Evolutionary conservation across 1,139 yeast genomes (phyloP).

Genomic region (Hyphopichia burtonii): DNA sequence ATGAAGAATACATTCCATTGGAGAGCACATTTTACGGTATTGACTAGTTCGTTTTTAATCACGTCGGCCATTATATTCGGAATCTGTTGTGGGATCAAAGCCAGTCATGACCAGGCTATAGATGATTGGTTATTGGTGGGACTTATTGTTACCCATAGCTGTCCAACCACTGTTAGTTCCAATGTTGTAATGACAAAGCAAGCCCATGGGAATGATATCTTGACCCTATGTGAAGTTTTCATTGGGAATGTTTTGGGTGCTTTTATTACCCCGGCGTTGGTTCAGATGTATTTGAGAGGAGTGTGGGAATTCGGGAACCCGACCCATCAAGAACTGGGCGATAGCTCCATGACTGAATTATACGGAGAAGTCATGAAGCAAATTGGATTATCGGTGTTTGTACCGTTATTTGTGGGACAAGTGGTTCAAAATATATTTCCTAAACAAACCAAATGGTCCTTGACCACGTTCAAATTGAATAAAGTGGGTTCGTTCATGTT

Average conservation of each 20-base stretch:
- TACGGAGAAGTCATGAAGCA: constrained; percentile 82
- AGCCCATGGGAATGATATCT: constrained; percentile 77
- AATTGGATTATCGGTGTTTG: constrained; percentile 76
- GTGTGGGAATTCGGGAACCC: constrained; percentile 85
- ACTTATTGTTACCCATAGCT: constrained; percentile 74
- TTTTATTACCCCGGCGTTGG: constrained; percentile 79
- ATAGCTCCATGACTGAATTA: constrained; percentile 50
- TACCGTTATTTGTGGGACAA: constrained; percentile 88
- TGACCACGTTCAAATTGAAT: constrained; percentile 57
- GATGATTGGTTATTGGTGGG: constrained; percentile 79
- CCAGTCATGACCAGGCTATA: constrained; percentile 55
- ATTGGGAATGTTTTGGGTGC: constrained; percentile 85
- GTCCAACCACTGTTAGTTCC: constrained; percentile 89
- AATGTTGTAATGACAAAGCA: constrained; percentile 89
- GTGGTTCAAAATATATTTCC: constrained; percentile 70
- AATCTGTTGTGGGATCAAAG: constrained; percentile 63
- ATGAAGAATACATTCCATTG: constrained; percentile 63
- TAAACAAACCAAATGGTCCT: constrained; percentile 57
- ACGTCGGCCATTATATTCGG: constrained; percentile 79
- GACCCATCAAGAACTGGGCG: constrained; percentile 45
- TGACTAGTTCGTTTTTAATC: constrained; percentile 66
- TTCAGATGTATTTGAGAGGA: constrained; percentile 65
- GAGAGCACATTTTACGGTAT: constrained; percentile 78
- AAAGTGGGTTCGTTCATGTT: constrained; percentile 81
- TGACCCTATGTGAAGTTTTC: constrained; percentile 81